Evolutionary conservation across 2,329 filamentous ascomycete species (phyloP).

Genomic region (Fonsecaea multimorphosa): DNA sequence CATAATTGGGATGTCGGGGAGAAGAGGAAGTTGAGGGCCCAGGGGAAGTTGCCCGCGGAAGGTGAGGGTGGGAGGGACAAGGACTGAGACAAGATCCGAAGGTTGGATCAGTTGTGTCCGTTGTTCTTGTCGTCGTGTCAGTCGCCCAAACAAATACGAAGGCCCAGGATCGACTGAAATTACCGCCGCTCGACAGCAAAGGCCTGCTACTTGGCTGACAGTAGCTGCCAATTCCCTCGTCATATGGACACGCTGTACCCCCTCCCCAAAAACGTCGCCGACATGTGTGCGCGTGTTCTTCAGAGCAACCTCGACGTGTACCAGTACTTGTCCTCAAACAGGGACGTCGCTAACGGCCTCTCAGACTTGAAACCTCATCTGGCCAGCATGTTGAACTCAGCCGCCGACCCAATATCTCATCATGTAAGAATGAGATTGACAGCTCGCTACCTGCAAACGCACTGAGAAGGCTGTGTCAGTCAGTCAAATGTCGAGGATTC

Average conservation of each 20-base stretch:
- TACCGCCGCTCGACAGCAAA: neutral
- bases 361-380: neutral
- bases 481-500: no score
- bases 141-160: neutral
- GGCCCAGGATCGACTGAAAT: neutral
- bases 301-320: neutral
- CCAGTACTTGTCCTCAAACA: neutral
- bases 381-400: neutral
- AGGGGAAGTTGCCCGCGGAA: conserved; percentile 55
- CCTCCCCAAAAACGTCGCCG: neutral
- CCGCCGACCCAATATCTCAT: neutral
- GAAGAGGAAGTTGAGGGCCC: conserved; percentile 80
- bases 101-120: neutral
- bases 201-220: neutral
- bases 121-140: neutral
- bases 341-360: neutral
- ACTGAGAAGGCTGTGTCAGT: neutral
- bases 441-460: neutral
- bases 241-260: neutral
- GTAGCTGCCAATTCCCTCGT: neutral
- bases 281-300: neutral
- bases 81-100: conserved; percentile 21
- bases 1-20: conserved; percentile 99
- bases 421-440: neutral
- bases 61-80: conserved; percentile 25